Evolutionary conservation across 2,329 filamentous ascomycete species (phyloP), one percentile per base, ranked within the genome.

Genomic region (Ophiocordyceps sinensis): DNA sequence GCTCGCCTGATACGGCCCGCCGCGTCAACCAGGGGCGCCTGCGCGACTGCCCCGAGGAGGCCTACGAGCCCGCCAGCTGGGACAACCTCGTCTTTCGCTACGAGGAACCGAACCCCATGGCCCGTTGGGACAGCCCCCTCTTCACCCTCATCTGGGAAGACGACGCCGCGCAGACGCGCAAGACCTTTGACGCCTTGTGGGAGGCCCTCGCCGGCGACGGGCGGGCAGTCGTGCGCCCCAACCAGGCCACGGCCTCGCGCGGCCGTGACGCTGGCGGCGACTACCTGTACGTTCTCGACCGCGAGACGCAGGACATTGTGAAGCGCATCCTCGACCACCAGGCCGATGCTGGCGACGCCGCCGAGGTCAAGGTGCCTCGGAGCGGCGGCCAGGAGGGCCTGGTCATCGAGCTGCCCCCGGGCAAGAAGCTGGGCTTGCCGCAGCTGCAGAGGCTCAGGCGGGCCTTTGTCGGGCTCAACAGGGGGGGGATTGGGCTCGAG

Each of bases 61-160:
- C 70, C 0, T 78, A 79, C 47, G 65, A 67, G 36, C 63, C 62
- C 1, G 64, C 59, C 14, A 81, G 84, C 55, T 85, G 84, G 68
- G 82, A 87, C 47, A 86, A 87, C 50, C 69, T 88, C 11, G 75
- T 86, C 29, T 89, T 85, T 55, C 71, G 85, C 41, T 88, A 88
- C 56, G 85, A 93, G 60, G 85, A 93, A 61, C 85, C 85, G 13
- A 91, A 89, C 56, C 75, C 79, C 19, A 88, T 89, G 82, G 80
- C 74, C 3, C 67, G 84, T 36, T 93, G 85, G 85, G 85, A 93
- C 57, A 82, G 79, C 41, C 85, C 85, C 2, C 69, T 91, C 3
- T 91, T 89, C 60, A 82, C 82, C 4, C 70, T 91, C 0, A 71
- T 85, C 11, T 84, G 80, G 69, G 79, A 87, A 36, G 85, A 93